These are phyloP conservation scores for Triangularia setosa DNA, from an alignment of 2,329 filamentous ascomycete genomes.

Conservation along the genomic window DNA sequence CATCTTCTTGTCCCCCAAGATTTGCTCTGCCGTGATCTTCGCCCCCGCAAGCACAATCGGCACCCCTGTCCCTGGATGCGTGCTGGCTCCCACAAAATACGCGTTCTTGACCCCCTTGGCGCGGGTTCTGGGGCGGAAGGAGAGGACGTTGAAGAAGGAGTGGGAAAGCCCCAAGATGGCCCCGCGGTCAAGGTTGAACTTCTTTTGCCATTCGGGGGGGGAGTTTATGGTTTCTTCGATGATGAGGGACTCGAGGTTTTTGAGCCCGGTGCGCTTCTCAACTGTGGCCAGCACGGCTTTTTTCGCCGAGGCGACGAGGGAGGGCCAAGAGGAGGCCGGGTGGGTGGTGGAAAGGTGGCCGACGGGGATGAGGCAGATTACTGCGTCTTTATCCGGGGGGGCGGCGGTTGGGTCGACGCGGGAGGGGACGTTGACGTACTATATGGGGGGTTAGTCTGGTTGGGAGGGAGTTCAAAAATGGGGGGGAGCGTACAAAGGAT, in stretches of 20 bases:
- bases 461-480: neutral
- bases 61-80: conserved; percentile 72
- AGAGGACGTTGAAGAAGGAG: conserved; percentile 69
- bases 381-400: conserved; percentile 58
- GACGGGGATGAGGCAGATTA: conserved; percentile 69
- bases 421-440: conserved; percentile 70
- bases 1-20: conserved; percentile 13
- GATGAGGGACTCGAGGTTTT: conserved; percentile 45
- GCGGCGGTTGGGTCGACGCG: conserved; percentile 65
- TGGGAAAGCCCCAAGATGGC: conserved; percentile 70
- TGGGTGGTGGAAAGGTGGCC: conserved; percentile 52
- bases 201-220: conserved; percentile 59
- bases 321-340: conserved; percentile 51
- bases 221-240: conserved; percentile 62
- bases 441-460: neutral
- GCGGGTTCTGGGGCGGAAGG: conserved; percentile 59
- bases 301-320: conserved; percentile 57
- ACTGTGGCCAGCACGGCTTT: conserved; percentile 59
- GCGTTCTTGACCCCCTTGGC: conserved; percentile 47
- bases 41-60: conserved; percentile 69
- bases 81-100: conserved; percentile 72
- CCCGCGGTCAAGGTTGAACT: conserved; percentile 72
- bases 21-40: conserved; percentile 50
- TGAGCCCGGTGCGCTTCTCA: conserved; percentile 54
- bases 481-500: conserved; percentile 47